Percentiles rank a stretch among this genome's conserved stretches.
Conservation (phyloP, 371 early-diverging fungal species). For the Apophysomyces elegans region DNA sequence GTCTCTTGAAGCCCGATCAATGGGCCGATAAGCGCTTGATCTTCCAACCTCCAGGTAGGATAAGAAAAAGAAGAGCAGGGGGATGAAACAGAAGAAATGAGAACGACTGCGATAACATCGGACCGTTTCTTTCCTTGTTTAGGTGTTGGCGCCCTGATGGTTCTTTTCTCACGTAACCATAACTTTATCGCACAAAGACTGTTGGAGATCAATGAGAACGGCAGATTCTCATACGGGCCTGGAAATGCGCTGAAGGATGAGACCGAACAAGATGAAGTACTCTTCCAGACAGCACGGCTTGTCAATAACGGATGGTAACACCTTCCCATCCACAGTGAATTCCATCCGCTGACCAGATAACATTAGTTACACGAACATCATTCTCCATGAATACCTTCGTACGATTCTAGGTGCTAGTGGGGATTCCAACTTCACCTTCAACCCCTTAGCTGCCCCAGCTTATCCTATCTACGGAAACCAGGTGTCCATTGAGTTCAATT, state of each 20-base stretch:
- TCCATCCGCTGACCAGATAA: neutral
- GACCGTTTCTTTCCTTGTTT: neutral
- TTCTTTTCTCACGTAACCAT: conserved; percentile 59
- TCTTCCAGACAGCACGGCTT: conserved; percentile 59
- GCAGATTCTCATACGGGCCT: conserved; percentile 41
- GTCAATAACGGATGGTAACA: conserved; percentile 51
- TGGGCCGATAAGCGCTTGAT: conserved; percentile 54
- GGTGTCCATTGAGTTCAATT: conserved; percentile 56
- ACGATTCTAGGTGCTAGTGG: conserved; percentile 49
- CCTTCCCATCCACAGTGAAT: too few relatives aligned
- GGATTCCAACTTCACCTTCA: conserved; percentile 37
- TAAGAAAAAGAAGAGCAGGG: neutral
- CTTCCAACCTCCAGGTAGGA: conserved; percentile 49
- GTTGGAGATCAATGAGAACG: conserved; percentile 48
- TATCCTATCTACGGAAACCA: conserved; percentile 49
- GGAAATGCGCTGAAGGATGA: conserved; percentile 23
- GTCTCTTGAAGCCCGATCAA: conserved; percentile 55
- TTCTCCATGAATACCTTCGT: conserved; percentile 54
- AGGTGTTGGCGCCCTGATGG: conserved; percentile 48
- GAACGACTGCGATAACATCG: too few relatives aligned
- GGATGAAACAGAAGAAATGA: neutral
- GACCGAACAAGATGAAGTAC: conserved; percentile 50
- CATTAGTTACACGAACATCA: conserved; percentile 39
- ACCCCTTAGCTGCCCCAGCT: conserved; percentile 29
- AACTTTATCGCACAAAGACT: conserved; percentile 55